Evolutionary conservation across 345 rosid species (phyloP).

Genomic region (Populus euphratica): DNA sequence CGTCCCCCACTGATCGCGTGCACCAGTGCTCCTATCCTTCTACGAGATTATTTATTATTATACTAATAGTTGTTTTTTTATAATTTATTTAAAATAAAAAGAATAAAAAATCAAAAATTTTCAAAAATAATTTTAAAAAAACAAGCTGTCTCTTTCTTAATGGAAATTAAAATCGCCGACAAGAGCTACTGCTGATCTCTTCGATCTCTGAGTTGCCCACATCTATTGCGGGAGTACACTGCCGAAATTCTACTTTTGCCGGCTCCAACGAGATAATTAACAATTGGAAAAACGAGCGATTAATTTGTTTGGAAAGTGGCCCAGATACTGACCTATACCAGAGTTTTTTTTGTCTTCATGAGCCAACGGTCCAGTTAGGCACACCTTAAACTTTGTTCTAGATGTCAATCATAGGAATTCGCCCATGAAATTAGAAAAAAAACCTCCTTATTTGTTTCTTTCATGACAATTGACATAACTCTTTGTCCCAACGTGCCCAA

Average conservation of each 20-base stretch:
- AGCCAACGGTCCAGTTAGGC: neutral
- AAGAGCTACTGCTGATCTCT: neutral
- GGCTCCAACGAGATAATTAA: neutral
- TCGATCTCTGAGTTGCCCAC: neutral
- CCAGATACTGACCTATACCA: neutral
- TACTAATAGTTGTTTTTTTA: too few relatives aligned
- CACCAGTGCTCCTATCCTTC: neutral
- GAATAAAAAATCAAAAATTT: too few relatives aligned
- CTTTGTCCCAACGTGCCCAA: too few relatives aligned
- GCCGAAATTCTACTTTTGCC: neutral
- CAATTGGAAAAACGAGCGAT: neutral
- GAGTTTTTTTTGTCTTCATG: neutral
- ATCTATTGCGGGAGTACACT: neutral
- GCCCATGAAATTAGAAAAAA: too few relatives aligned
- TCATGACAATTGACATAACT: too few relatives aligned
- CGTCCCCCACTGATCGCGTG: neutral
- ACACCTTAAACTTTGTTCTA: neutral
- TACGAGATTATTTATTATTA: too few relatives aligned
- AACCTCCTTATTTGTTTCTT: too few relatives aligned
- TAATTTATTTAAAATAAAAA: too few relatives aligned
- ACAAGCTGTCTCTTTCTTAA: neutral
- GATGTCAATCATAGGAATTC: neutral
- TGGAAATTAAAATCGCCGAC: neutral
- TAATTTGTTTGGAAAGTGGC: neutral
- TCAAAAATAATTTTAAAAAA: too few relatives aligned